phyloP scores from a whole-genome alignment of 768 basidiomycete genomes.

The Mycena maculata region DNA sequence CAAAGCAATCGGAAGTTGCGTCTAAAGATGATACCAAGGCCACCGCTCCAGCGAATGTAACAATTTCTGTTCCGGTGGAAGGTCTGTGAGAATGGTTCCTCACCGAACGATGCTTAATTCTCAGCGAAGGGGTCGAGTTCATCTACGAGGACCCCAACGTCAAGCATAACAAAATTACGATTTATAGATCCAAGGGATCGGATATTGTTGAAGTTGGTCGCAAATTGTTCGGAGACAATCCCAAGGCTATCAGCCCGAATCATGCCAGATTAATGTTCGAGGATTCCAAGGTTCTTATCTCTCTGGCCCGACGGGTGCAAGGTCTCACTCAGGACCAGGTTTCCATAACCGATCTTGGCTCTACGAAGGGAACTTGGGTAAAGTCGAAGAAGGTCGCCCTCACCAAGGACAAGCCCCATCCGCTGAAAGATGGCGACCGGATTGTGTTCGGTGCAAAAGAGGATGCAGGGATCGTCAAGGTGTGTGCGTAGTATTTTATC shows the following conservation, averaged over 20 bases:
- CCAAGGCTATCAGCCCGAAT: neutral
- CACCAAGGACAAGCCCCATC: constrained; percentile 9
- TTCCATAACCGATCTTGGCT: constrained; percentile 29
- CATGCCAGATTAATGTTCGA: constrained; percentile 30
- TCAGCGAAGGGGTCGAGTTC: constrained; percentile 22
- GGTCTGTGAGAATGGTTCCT: neutral
- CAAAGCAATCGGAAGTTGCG: too few relatives aligned
- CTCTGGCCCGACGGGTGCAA: neutral
- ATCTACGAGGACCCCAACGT: constrained; percentile 23
- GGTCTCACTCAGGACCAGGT: constrained; percentile 8
- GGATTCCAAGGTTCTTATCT: constrained; percentile 23
- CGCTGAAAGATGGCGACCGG: constrained; percentile 30
- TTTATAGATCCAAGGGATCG: constrained; percentile 16
- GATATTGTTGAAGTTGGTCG: constrained; percentile 13
- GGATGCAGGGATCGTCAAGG: constrained; percentile 10
- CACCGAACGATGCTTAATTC: neutral
- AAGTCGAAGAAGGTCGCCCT: constrained; percentile 28
- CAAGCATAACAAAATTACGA: constrained; percentile 10
- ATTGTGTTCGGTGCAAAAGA: constrained; percentile 31
- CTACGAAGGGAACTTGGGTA: constrained; percentile 27
- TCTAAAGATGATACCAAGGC: neutral
- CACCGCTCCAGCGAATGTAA: neutral
- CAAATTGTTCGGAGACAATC: constrained; percentile 7
- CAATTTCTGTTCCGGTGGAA: constrained; percentile 6
- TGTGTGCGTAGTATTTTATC: neutral